Evolutionary conservation across 192 early-diverging fungal species (phyloP).

Genomic region (Lobosporangium transversale): DNA sequence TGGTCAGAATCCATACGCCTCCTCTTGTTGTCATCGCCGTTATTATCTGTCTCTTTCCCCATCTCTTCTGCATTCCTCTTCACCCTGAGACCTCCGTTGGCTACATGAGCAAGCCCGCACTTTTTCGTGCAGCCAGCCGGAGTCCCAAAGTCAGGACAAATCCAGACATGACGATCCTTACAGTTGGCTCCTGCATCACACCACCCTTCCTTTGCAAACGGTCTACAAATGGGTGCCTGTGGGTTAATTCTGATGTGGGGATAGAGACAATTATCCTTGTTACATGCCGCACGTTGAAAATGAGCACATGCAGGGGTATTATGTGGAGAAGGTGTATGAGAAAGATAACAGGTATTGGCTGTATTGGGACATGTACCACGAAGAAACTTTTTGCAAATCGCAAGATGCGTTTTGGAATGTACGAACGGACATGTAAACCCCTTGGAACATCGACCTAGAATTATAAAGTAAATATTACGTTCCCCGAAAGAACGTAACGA

Average conservation of each 20-base stretch:
- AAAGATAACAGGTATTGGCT: slow-evolving; percentile 52
- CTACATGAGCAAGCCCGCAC: slow-evolving; percentile 71
- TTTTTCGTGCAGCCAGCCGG: slow-evolving; percentile 66
- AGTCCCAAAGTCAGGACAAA: slow-evolving; percentile 76
- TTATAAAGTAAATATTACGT: background rate
- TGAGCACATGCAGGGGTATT: slow-evolving; percentile 70
- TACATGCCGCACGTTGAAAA: slow-evolving; percentile 71
- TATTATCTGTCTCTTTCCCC: slow-evolving; percentile 4
- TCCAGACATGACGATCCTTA: slow-evolving; percentile 69
- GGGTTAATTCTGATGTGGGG: slow-evolving; percentile 66
- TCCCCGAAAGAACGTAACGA: background rate
- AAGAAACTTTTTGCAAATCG: slow-evolving; percentile 63
- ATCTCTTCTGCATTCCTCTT: slow-evolving; percentile 25
- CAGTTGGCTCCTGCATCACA: slow-evolving; percentile 68
- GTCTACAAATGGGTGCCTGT: slow-evolving; percentile 69
- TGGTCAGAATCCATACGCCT: background rate
- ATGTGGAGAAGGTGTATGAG: slow-evolving; percentile 66
- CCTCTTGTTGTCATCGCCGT: background rate
- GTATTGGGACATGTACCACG: slow-evolving; percentile 57
- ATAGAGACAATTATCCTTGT: slow-evolving; percentile 63
- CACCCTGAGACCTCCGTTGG: slow-evolving; percentile 21
- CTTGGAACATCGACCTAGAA: slow-evolving; percentile 52
- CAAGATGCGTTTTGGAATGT: slow-evolving; percentile 59
- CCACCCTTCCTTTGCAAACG: slow-evolving; percentile 70
- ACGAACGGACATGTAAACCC: slow-evolving; percentile 52